Evolutionary conservation across 2,329 filamentous ascomycete species (phyloP).

Genomic region (Aspergillus fructus): DNA sequence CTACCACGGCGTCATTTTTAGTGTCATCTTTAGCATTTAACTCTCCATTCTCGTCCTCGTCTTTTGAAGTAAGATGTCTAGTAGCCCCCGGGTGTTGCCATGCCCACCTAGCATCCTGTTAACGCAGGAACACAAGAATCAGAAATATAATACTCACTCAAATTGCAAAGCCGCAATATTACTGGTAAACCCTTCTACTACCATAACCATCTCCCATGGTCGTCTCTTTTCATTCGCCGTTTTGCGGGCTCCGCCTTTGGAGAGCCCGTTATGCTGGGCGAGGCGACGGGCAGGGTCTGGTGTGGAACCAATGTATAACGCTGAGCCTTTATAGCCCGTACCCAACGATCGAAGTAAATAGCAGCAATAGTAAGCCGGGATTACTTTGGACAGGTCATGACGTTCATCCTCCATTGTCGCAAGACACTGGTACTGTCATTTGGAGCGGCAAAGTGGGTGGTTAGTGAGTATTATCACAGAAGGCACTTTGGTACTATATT

Average conservation of each 20-base stretch:
- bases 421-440: neutral
- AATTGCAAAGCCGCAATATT: slow-evolving; percentile 88
- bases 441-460: neutral
- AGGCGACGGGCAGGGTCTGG: slow-evolving; percentile 82
- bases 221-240: slow-evolving; percentile 69
- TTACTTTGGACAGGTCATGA: slow-evolving; percentile 52
- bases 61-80: slow-evolving; percentile 67
- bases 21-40: neutral
- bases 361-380: slow-evolving; percentile 89
- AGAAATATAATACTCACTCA: slow-evolving; percentile 10
- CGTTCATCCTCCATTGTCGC: neutral
- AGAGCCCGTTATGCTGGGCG: slow-evolving; percentile 85
- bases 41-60: slow-evolving; percentile 42
- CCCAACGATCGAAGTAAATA: slow-evolving; percentile 82
- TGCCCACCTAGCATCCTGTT: slow-evolving; percentile 67
- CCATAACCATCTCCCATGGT: slow-evolving; percentile 87
- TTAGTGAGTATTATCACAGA: neutral
- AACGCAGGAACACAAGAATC: neutral
- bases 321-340: slow-evolving; percentile 57
- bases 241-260: slow-evolving; percentile 75
- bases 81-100: slow-evolving; percentile 83
- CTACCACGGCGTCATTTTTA: neutral
- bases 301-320: slow-evolving; percentile 86
- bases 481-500: neutral
- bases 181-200: slow-evolving; percentile 87